A percentile compares a stretch with the other conserved stretches of the same genome.
Evolutionary conservation across 2,329 filamentous ascomycete species (phyloP).

Genomic region (Trichoderma sp.): DNA sequence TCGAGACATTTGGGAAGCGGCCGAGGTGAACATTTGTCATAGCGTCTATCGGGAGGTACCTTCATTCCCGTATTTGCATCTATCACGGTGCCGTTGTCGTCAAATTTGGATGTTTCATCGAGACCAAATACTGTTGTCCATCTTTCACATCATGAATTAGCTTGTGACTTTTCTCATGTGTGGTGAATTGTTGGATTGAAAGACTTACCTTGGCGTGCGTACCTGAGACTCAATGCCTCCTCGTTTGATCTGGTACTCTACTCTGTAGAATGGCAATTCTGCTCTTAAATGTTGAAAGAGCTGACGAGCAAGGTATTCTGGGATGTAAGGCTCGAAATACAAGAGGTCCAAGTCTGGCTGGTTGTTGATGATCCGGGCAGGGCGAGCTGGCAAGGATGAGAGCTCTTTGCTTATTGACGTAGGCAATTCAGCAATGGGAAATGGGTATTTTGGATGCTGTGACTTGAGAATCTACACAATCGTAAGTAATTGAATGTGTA

Average conservation of each 20-base stretch:
- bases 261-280: slow-evolving; percentile 73
- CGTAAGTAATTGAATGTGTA: not conserved
- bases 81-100: slow-evolving; percentile 40
- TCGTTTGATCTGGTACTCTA: slow-evolving; percentile 69
- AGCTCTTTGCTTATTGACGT: slow-evolving; percentile 39
- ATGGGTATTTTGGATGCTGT: slow-evolving; percentile 47
- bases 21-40: slow-evolving; percentile 56
- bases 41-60: slow-evolving; percentile 51
- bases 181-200: too few relatives aligned
- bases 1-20: slow-evolving; percentile 71
- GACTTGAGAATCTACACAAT: slow-evolving; percentile 31
- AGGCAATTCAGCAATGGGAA: slow-evolving; percentile 47
- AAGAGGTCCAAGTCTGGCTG: slow-evolving; percentile 70
- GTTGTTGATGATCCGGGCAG: slow-evolving; percentile 58
- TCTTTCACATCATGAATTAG: slow-evolving; percentile 22
- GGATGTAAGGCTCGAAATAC: slow-evolving; percentile 72
- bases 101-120: slow-evolving; percentile 62
- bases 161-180: not conserved
- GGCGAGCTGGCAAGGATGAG: slow-evolving; percentile 47
- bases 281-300: slow-evolving; percentile 69
- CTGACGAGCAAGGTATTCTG: slow-evolving; percentile 50
- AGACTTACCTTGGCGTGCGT: slow-evolving; percentile 45
- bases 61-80: slow-evolving; percentile 42
- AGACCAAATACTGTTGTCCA: slow-evolving; percentile 57
- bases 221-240: slow-evolving; percentile 61